These are phyloP conservation scores for Zarea fungicola DNA, from an alignment of 2,329 filamentous ascomycete genomes.

Conservation along the genomic window DNA sequence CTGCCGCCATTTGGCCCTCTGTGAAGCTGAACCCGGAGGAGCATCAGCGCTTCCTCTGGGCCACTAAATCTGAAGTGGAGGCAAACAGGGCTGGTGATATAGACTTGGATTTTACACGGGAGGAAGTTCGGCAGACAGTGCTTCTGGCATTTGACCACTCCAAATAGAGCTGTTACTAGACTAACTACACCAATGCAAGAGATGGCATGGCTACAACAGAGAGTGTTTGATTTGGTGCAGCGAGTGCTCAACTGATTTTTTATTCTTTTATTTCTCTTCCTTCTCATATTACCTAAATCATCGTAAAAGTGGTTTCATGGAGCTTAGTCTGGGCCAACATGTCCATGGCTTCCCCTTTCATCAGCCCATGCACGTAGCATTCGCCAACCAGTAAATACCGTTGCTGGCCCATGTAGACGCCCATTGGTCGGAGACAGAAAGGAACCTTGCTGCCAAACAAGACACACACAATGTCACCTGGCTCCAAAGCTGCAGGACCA, in stretches of 20 bases:
- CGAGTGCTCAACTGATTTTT: too few species aligned
- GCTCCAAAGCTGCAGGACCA: neutral
- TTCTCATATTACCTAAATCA: neutral
- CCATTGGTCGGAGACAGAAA: neutral
- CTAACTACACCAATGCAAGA: too few species aligned
- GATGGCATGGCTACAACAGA: too few species aligned
- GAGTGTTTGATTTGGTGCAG: neutral
- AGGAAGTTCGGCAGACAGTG: neutral
- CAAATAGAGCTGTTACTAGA: too few species aligned
- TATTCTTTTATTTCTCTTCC: too few species aligned
- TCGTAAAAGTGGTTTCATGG: neutral
- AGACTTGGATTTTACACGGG: neutral
- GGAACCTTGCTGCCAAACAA: neutral
- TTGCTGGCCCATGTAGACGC: too few species aligned
- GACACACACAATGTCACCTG: neutral
- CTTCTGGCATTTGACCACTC: neutral
- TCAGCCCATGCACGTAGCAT: neutral
- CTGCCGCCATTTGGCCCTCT: too few species aligned
- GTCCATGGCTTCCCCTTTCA: neutral
- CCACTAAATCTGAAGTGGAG: neutral
- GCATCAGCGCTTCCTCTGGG: neutral
- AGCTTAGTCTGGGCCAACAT: neutral
- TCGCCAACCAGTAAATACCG: neutral
- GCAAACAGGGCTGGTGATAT: neutral
- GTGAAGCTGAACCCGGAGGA: neutral